Evolutionary conservation across 1,284 basidiomycete species (phyloP), one percentile per base, ranked within the genome.

Genomic region (Hymenochaete sp.): DNA sequence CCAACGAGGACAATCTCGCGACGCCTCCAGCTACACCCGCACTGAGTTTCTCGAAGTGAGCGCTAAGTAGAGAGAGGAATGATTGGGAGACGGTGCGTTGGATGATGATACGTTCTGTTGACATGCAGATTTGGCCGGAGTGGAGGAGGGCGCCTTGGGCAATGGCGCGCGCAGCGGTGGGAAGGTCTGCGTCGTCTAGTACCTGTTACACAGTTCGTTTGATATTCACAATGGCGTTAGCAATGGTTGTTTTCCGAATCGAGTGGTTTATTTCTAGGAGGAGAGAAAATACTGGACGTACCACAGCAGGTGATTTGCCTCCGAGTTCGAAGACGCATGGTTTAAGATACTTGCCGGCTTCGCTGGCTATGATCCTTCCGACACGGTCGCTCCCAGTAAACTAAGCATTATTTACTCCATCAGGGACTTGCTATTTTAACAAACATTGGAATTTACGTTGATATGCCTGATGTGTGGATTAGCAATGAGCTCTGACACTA

Each of bases 321-420:
- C 84, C 83, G 6, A 87, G 71, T 62, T 82, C 82, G 24, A 87
- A 65, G 0, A 85, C 74, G 45, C 75, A 78, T 6, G 84, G 79
- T 49, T 84, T 86, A 11, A 88, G 67, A 52, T 81, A 67, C 56
- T 82, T 83, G 13, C 81, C 83, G 1, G 82, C 81, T 53, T 85
- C 83, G 4, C 64, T 65, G 3, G 82, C 82, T 38, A 88, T 72
- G 47, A 86, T 77, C 55, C 70, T 72, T 11, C 82, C 84, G 11
- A 88, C 78, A 26, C 69, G 69, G 42, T 78, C 75, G 38, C 78
- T 80, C 7, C 84, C 84, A 10, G 83, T 86, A 62, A 81, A 86
- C 70, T 82, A 51, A 39, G 41, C 21, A 22, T 27, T 44, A 25
- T 43, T 31, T 28, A 24, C 22, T 18, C 9, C 11, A 18, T 22